Evolutionary conservation across 192 early-diverging fungal genomes (phyloP), one percentile per base, ranked within the genome.

Genomic region (Podila epigama): DNA sequence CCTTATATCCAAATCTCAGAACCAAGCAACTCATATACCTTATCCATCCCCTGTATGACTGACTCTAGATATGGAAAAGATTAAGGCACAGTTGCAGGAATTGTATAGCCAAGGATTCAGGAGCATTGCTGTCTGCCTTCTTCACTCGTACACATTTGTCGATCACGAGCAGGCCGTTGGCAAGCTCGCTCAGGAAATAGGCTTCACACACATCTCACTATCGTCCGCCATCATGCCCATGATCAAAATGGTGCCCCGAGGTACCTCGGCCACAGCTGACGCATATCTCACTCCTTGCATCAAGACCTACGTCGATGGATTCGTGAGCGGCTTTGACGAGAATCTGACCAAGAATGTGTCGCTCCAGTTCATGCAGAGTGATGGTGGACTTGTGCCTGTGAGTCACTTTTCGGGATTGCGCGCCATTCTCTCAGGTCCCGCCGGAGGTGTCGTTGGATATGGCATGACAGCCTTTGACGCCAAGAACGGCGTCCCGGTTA

Each of bases 241-340:
- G 92, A 91, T 98, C 79, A 97, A 98, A 78, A 92, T 95, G 50
- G 95, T 99, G 7, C 93, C 96, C 9, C 91, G 97, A 27, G 94
- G 94, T 20, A 94, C 92, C 20, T 95, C 94, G 20, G 89, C 96
- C 2, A 91, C 90, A 1, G 92, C 92, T 1, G 96, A 99, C 67
- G 94, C 95, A 0, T 99, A 99, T 69, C 83, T 99, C 55, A 97
- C 97, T 1, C 97, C 97, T 1, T 90, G 90, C 44, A 96, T 99
- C 59, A 87, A 89, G 52, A 85, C 85, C 15, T 98, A 99, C 70
- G 84, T 98, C 20, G 70, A 92, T 36, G 91, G 92, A 5, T 99
- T 98, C 81, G 84, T 90, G 11, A 78, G 83, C 39, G 97, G 96
- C 13, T 98, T 99, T 80, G 96, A 97, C 66, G 67, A 72, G 18